Percentiles rank a stretch among this genome's conserved stretches.
Conservation (phyloP, 345 rosid genomes). For the Balakata baccata region DNA sequence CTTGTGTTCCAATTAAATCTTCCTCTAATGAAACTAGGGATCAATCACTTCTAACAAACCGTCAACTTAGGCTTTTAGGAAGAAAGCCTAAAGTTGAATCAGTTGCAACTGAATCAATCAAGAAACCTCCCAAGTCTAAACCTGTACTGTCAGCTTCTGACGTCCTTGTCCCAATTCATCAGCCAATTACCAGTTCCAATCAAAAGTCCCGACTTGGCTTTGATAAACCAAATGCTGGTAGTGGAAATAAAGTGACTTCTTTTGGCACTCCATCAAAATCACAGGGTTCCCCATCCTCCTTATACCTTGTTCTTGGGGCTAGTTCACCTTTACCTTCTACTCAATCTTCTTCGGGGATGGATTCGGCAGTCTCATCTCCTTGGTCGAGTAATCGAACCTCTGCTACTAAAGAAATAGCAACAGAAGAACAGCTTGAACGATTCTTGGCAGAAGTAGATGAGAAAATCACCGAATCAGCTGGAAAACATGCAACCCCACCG, state of each 20-base stretch:
- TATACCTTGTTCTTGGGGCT: conserved; percentile 60
- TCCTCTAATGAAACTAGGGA: conserved; percentile 46
- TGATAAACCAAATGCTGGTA: conserved; percentile 47
- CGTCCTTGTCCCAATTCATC: conserved; percentile 85
- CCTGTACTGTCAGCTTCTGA: conserved; percentile 46
- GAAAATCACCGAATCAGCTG: conserved; percentile 70
- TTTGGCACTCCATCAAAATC: conserved; percentile 56
- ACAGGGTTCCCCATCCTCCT: conserved; percentile 60
- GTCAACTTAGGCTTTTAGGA: conserved; percentile 73
- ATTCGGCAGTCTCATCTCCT: conserved; percentile 59
- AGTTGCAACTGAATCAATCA: conserved; percentile 41
- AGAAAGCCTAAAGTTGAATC: conserved; percentile 59
- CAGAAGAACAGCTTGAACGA: conserved; percentile 85
- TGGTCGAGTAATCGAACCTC: conserved; percentile 65
- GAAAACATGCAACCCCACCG: conserved; percentile 73
- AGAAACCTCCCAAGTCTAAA: conserved; percentile 65
- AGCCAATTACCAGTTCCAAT: conserved; percentile 46
- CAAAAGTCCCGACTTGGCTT: conserved; percentile 45
- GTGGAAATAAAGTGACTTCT: conserved; percentile 48
- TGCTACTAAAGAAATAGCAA: conserved; percentile 59
- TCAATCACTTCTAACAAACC: conserved; percentile 53
- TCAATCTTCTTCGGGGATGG: conserved; percentile 63
- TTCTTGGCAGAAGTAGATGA: conserved; percentile 79
- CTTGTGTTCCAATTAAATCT: conserved; percentile 29
- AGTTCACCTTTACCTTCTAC: conserved; percentile 51